Evolutionary conservation across 495 filamentous ascomycete species (phyloP), one percentile per base, ranked within the genome.

Genomic region (Xylaria acuta): DNA sequence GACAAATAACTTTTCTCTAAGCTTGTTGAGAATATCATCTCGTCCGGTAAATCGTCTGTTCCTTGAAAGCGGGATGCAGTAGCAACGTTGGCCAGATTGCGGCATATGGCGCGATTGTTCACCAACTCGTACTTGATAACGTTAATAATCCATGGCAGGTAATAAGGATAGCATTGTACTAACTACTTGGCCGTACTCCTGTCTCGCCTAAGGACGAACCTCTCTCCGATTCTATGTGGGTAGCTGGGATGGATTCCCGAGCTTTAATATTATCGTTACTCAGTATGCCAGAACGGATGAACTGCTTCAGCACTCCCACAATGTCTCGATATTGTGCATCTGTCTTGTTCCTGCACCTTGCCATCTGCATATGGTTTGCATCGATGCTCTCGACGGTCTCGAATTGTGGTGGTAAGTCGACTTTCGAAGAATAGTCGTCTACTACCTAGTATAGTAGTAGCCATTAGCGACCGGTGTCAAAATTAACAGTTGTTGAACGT

Each of bases 351-450:
- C 51, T 69, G 58, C 78, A 82, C 76, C 77, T 77, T 79, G 64
- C 53, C 18, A 56, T 56, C 53, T 56, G 53, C 53, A 32, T 56
- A 18, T 83, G 80, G 68, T 82, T 75, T 27, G 79, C 77, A 73
- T 83, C 78, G 54, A 83, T 80, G 63, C 43, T 77, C 71, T 84
- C 80, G n/a, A 82, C 76, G 8, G 75, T 81, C 74, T 84, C 80
- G 9, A 56, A 56, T 18, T 25, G 4, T 49, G 56, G 67, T 30
- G 77, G 73, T 9, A 81, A 65, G 32, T 73, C 79, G 34, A 82
- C 75, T 71, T 79, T 82, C 30, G 79, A 82, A 16, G 79, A 81
- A 63, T 25, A 40, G 38, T 64, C 60, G 5, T 64, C 38, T 64
- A 64, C 60, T 25, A 64, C 60, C 60, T 64, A 56, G 36, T 5